Evolutionary conservation across 208 protist species (phyloP).

Genomic region (Phytomonas sp.): DNA sequence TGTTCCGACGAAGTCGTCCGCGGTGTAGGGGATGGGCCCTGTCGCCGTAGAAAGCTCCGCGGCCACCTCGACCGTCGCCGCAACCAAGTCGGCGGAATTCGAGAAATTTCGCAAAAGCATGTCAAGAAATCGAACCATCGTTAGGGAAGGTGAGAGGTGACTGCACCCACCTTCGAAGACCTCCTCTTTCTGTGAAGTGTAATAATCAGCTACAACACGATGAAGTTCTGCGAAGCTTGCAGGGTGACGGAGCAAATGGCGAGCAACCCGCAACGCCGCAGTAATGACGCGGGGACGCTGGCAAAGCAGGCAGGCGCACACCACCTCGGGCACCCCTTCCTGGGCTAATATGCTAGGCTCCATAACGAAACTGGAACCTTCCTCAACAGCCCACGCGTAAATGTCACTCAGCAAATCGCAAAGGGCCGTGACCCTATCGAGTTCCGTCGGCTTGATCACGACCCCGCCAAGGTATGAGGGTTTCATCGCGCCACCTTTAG

Average conservation of each 20-base stretch:
- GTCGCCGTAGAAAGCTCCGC: neutral
- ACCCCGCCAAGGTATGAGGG: slow-evolving; percentile 10
- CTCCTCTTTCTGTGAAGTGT: neutral
- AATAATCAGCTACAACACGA: slow-evolving; percentile 12
- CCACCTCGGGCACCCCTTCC: slow-evolving; percentile 39
- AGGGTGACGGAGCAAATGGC: slow-evolving; percentile 35
- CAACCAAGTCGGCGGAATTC: neutral
- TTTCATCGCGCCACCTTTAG: neutral
- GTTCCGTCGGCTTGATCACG: slow-evolving; percentile 15
- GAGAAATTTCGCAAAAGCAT: neutral
- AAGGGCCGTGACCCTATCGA: slow-evolving; percentile 25
- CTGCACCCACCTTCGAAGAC: neutral
- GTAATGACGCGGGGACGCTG: slow-evolving; percentile 36
- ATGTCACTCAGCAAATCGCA: slow-evolving; percentile 54
- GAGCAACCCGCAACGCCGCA: slow-evolving; percentile 31
- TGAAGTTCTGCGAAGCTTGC: slow-evolving; percentile 42
- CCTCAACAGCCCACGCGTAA: slow-evolving; percentile 65
- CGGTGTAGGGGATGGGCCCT: neutral
- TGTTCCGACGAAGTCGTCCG: neutral
- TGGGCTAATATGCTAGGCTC: slow-evolving; percentile 52
- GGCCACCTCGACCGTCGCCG: neutral
- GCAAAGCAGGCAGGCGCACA: slow-evolving; percentile 31
- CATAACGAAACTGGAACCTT: slow-evolving; percentile 31
- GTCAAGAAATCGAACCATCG: neutral
- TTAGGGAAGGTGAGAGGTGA: neutral